Conservation (phyloP, 106 monocot genomes). For the Narthecium ossifragum region DNA sequence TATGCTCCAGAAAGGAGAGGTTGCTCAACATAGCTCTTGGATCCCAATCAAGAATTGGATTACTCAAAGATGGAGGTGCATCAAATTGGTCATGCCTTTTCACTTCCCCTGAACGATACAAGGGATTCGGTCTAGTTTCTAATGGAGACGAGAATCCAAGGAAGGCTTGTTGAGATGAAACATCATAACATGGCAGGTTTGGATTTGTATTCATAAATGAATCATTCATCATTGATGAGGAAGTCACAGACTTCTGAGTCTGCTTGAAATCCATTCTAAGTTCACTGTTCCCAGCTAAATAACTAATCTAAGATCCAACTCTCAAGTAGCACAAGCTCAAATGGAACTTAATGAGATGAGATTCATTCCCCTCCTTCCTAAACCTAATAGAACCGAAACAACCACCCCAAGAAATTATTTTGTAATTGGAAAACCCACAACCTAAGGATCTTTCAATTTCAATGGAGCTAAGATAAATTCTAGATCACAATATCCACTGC, state of each 20-base stretch:
- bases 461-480: no score
- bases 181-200: conserved; percentile 7
- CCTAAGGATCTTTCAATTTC: no score
- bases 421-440: no score
- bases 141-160: conserved; percentile 12
- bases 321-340: no score
- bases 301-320: no score
- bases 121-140: conserved; percentile 4
- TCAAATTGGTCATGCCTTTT: conserved; percentile 19
- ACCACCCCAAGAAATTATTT: no score
- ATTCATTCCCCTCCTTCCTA: no score
- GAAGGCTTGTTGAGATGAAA: conserved; percentile 9
- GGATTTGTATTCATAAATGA: conserved; percentile 1
- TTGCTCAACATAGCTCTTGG: conserved; percentile 55
- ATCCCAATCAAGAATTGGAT: conserved; percentile 43
- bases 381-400: no score
- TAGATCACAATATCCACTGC: no score
- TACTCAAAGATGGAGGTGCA: conserved; percentile 8
- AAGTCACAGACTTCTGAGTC: conserved; percentile 6
- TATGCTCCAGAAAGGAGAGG: conserved; percentile 89
- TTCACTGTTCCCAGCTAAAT: no score
- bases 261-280: conserved; percentile 26
- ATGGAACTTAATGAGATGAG: no score
- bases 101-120: background rate
- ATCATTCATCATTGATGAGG: conserved; percentile 4